A percentile compares a stretch with the other conserved stretches of the same genome.
These are phyloP conservation scores for Daldinia grandis DNA, from an alignment of 495 filamentous ascomycete genomes.

Conservation along the genomic window DNA sequence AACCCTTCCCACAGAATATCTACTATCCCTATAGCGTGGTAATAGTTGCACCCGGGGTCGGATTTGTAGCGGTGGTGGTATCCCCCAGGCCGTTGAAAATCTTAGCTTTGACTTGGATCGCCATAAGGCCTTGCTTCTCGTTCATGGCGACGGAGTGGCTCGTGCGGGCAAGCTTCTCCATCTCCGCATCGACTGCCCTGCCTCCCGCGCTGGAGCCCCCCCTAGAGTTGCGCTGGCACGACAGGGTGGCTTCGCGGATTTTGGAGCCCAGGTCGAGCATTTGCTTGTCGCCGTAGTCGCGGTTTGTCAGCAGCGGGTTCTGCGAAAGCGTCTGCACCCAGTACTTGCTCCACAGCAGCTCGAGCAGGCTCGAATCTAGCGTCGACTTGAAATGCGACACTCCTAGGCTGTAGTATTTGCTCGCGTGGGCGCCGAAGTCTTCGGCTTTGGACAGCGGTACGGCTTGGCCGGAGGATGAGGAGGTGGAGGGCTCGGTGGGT, in stretches of 20 bases:
- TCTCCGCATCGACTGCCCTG: constrained; percentile 59
- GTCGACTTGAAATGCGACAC: constrained; percentile 93
- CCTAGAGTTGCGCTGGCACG: constrained; percentile 52
- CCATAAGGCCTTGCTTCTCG: constrained; percentile 84
- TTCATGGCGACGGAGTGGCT: constrained; percentile 84
- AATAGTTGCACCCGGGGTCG: neutral
- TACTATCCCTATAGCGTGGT: neutral
- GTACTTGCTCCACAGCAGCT: constrained; percentile 98
- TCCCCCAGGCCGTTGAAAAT: constrained; percentile 76
- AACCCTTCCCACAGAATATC: neutral
- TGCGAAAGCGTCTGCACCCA: constrained; percentile 99
- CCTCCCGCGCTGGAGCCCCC: neutral
- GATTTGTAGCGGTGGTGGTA: neutral
- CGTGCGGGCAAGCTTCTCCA: constrained; percentile 83
- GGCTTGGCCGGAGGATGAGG: constrained; percentile 64
- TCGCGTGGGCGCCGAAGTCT: constrained; percentile 93
- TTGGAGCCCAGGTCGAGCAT: constrained; percentile 88
- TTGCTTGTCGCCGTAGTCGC: constrained; percentile 91
- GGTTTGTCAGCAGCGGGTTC: constrained; percentile 88
- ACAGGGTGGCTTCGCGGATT: constrained; percentile 67
- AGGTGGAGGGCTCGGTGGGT: constrained; percentile 39
- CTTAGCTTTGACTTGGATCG: constrained; percentile 82
- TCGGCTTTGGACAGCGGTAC: constrained; percentile 92
- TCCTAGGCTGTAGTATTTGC: constrained; percentile 87
- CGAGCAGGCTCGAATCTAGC: constrained; percentile 84